Evolutionary conservation across 2,329 filamentous ascomycete species (phyloP).

Genomic region (Aspergillus sp.): DNA sequence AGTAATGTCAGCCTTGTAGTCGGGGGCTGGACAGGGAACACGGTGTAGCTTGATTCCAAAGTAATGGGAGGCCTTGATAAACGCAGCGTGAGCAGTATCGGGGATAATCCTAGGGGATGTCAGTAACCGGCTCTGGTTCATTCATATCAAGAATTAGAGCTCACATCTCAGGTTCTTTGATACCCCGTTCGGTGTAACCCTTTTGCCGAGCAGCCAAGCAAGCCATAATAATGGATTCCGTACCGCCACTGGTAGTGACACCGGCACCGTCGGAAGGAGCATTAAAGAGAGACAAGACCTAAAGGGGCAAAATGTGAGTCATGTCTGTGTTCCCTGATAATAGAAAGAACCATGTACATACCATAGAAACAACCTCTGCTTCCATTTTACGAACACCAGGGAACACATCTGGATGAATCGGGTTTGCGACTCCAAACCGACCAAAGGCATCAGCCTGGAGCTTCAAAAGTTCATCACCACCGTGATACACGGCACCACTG

Average conservation of each 20-base stretch:
- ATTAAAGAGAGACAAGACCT: constrained; percentile 74
- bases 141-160: constrained; percentile 18
- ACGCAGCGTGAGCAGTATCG: constrained; percentile 89
- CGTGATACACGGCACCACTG: constrained; percentile 93
- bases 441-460: constrained; percentile 90
- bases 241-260: constrained; percentile 85
- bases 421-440: constrained; percentile 90
- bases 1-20: constrained; percentile 74
- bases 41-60: constrained; percentile 94
- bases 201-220: constrained; percentile 86
- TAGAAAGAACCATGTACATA: constrained; percentile 32
- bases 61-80: constrained; percentile 90
- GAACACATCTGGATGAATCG: constrained; percentile 96
- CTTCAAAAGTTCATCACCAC: constrained; percentile 71
- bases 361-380: constrained; percentile 95
- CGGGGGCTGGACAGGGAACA: constrained; percentile 76
- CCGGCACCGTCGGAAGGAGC: constrained; percentile 78
- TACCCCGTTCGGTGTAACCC: constrained; percentile 73
- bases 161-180: constrained; percentile 92
- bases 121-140: constrained; percentile 7
- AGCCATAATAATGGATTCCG: constrained; percentile 95
- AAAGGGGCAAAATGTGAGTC: constrained; percentile 4
- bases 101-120: constrained; percentile 67
- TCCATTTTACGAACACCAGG: constrained; percentile 99
- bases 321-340: not conserved